Base-by-base conservation (phyloP, 176 grass and related monocot species). In the Musa acuminata region DNA sequence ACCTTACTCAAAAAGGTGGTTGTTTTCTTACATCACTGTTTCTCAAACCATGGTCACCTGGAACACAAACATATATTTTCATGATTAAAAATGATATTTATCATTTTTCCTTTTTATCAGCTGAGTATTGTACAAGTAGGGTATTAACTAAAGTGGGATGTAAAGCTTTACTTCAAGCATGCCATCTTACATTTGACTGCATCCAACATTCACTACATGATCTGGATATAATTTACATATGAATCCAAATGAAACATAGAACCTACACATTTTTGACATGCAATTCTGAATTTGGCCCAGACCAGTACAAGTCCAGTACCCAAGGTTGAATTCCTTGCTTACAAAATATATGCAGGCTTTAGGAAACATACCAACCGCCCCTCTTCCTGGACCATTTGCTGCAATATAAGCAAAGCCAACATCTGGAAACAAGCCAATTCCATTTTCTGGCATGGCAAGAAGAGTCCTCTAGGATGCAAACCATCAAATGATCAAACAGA, bases 331-430 rank as follows among this genome's bases (percentile, higher is more conserved):
- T 43, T 43, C 35, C 35, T 43, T 43, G 35, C 35, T 43, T 43
- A 43, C 35, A 43, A 43, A 6, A 4, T 43, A 43, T 43, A 43
- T 43, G 35, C 35, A 43, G 35, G 35, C 17, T 9, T 2, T 7
- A 60, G 57, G 16, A 60, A 60, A n/a, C 13, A n/a, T 14, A 60
- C n/a, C 4, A n/a, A n/a, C 16, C n/a, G 14, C 19, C 13, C 95
- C 95, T 49, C 79, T 82, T 85, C 86, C 95, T 21, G 95, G 90
- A 17, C 82, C 86, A 75, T 91, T 83, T 22, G 90, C 88, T 77
- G 84, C 90, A 67, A 99, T 99, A 74, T 89, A 88, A 87, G 95
- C 90, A 89, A 99, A 99, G n/a, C 88, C 95, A 82, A 94, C 88
- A 64, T 94, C 95, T 81, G 95, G 95, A 71, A 99, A 94, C 53